Base-by-base conservation (phyloP, 2,329 filamentous ascomycete genomes). In the Boeremia exigua region DNA sequence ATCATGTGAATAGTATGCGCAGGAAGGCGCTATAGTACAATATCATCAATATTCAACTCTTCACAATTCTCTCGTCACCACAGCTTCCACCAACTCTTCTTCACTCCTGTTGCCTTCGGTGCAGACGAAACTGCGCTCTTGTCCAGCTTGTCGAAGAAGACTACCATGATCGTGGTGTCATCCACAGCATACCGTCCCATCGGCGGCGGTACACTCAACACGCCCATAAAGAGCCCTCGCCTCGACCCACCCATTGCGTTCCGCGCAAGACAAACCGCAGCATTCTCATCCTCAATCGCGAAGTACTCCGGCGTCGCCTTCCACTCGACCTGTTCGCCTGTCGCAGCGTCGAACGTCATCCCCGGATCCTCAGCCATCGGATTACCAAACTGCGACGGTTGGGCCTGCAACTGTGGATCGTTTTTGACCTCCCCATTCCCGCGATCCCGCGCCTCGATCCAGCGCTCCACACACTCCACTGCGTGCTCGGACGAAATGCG, bases 401-500 rank as follows among this genome's bases (percentile, higher is more conserved):
- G 54, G 2, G 34, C 17, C 4, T 34, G 40, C 4, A 67, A 30
- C 1, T 58, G 44, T 0, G 70, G 71, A 19, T 71, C 66, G 6
- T 47, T 25, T 2, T 29, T 42, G 6, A 71, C 63, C 4, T 49
- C 56, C 5, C 64, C 63, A 10, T 54, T 47, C 12, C 68, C 66
- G 7, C 66, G 64, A n/a, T 67, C 69, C 46, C 72, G 69, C 32
- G 75, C 72, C 23, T 75, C 75, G 10, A 83, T 68, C 86, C 87
- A 90, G 55, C 75, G 77, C 33, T 79, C 78, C 0, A 88, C 82
- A 28, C 86, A 79, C 19, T 81, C 76, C 1, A 88, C 85, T 0
- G 84, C 85, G 60, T 88, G 77, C 38, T 82, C 77, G 58, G 75
- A 86, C 10, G 79, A 80, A 19, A 89, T 79, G 44, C 78, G 78